phyloP scores from a whole-genome alignment of 768 basidiomycete genomes.

The Candolleomyces aberdarensis region DNA sequence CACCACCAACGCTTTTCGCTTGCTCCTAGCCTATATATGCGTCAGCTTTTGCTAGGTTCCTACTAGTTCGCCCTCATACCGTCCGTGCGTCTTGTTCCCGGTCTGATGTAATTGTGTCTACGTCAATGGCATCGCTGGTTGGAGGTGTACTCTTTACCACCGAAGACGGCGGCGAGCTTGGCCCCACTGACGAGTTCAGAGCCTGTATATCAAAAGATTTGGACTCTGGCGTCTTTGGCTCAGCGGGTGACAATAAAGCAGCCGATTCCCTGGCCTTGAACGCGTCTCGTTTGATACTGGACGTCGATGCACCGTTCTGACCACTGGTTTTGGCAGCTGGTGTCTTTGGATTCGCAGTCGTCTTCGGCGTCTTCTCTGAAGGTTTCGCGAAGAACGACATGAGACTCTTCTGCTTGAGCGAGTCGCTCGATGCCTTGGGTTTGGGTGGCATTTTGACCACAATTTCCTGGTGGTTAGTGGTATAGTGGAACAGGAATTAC shows the following conservation, averaged over 20 bases:
- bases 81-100: constrained; percentile 32
- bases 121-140: constrained; percentile 74
- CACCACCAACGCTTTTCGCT: constrained; percentile 66
- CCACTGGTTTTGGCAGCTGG: constrained; percentile 11
- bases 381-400: constrained; percentile 61
- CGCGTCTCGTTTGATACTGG: constrained; percentile 22
- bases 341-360: constrained; percentile 19
- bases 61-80: no score
- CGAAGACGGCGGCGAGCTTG: constrained; percentile 40
- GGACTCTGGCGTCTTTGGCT: constrained; percentile 39
- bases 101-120: constrained; percentile 64
- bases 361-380: constrained; percentile 15
- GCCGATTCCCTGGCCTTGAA: constrained; percentile 19
- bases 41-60: no score
- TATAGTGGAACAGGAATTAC: constrained; percentile 3
- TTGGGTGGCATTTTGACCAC: constrained; percentile 36
- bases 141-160: constrained; percentile 63
- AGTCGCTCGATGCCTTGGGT: constrained; percentile 37
- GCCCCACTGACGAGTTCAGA: constrained; percentile 37
- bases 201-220: constrained; percentile 26
- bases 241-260: constrained; percentile 26
- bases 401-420: constrained; percentile 69
- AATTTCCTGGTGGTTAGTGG: neutral
- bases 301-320: constrained; percentile 11
- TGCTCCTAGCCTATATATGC: constrained; percentile 36